Evolutionary conservation across 495 filamentous ascomycete species (phyloP).

Genomic region (Penicillium bialowiezense): DNA sequence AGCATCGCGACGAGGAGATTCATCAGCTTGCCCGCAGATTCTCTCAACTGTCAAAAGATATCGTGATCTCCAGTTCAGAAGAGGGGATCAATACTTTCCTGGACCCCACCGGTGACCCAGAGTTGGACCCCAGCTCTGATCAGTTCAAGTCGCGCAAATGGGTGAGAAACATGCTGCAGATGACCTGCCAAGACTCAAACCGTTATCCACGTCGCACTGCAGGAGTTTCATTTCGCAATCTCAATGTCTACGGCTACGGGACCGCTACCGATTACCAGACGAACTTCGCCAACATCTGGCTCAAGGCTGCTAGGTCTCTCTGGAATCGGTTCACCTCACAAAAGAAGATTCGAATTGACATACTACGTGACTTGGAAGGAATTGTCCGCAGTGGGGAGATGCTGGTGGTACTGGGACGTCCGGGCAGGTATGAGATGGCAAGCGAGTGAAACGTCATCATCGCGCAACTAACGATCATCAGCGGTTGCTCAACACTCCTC

Average conservation of each 20-base stretch:
- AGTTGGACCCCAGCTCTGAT: conserved; percentile 40
- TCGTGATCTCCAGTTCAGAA: background rate
- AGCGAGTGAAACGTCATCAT: too few species aligned
- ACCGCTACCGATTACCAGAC: conserved; percentile 74
- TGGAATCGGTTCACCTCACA: conserved; percentile 48
- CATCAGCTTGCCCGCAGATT: conserved; percentile 38
- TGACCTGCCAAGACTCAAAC: conserved; percentile 40
- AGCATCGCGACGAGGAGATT: conserved; percentile 27
- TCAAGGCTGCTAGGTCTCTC: conserved; percentile 47
- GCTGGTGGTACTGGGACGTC: conserved; percentile 74
- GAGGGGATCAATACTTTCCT: conserved; percentile 45
- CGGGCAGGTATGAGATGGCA: conserved; percentile 46
- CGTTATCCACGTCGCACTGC: conserved; percentile 41
- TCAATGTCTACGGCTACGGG: conserved; percentile 73
- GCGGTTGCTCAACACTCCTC: conserved; percentile 75
- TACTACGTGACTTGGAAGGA: conserved; percentile 75
- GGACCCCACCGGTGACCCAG: conserved; percentile 34
- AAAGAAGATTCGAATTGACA: conserved; percentile 62
- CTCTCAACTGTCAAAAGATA: conserved; percentile 38
- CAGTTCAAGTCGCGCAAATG: conserved; percentile 47
- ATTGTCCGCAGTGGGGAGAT: conserved; percentile 76
- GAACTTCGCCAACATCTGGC: conserved; percentile 62
- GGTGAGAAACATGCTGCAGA: conserved; percentile 41
- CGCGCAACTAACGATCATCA: conserved; percentile 10
- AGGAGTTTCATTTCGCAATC: conserved; percentile 52